Percentiles rank a stretch among this genome's conserved stretches.
phyloP scores from a whole-genome alignment of 257 asterid species.

The Petunia secreta region DNA sequence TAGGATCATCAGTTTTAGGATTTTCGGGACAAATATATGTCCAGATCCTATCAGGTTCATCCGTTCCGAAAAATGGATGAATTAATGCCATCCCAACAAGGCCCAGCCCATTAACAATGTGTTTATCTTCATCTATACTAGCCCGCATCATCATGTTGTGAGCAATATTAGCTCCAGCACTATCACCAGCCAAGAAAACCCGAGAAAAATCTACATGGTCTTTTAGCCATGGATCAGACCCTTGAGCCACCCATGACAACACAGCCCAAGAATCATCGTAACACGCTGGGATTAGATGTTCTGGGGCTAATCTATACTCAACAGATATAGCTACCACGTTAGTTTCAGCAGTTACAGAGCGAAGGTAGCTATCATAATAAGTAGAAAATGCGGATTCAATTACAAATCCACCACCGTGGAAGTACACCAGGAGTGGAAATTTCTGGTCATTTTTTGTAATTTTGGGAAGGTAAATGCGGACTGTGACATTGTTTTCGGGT shows the following conservation, averaged over 20 bases:
- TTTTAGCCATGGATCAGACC: slow-evolving; percentile 64
- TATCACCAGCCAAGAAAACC: slow-evolving; percentile 68
- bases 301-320: slow-evolving; percentile 77
- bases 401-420: slow-evolving; percentile 82
- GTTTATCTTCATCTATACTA: background rate
- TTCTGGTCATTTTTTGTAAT: slow-evolving; percentile 33
- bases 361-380: slow-evolving; percentile 47
- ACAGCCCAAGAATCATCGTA: slow-evolving; percentile 68
- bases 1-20: slow-evolving; percentile 56
- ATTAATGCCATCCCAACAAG: slow-evolving; percentile 56
- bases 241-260: slow-evolving; percentile 55
- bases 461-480: slow-evolving; percentile 63
- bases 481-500: slow-evolving; percentile 48
- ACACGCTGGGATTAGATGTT: slow-evolving; percentile 66
- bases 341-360: slow-evolving; percentile 50
- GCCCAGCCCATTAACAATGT: slow-evolving; percentile 23
- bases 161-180: slow-evolving; percentile 80
- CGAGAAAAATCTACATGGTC: slow-evolving; percentile 50
- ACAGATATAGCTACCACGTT: slow-evolving; percentile 56
- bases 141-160: slow-evolving; percentile 56
- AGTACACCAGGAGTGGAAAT: slow-evolving; percentile 66
- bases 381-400: slow-evolving; percentile 66
- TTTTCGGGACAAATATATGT: slow-evolving; percentile 28
- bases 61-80: slow-evolving; percentile 68
- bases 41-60: slow-evolving; percentile 50